These are phyloP conservation scores for Paramarasmius palmivorus DNA, from an alignment of 1,284 basidiomycete species.

Conservation along the genomic window DNA sequence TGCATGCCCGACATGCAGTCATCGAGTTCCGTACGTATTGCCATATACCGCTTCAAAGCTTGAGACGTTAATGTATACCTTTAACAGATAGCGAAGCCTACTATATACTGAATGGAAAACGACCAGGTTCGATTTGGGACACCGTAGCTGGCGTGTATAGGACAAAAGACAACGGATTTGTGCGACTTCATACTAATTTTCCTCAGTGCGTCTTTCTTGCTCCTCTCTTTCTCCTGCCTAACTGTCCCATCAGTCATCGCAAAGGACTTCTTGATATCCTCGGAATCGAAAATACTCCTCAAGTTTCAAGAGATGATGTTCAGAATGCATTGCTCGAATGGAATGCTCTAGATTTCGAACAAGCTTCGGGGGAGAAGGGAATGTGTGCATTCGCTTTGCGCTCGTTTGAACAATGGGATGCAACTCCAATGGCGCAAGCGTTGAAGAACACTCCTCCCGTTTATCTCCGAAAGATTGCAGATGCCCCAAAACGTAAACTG, in stretches of 20 bases:
- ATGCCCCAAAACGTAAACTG: conserved; percentile 41
- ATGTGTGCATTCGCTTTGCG: conserved; percentile 58
- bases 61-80: neutral
- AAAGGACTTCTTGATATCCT: conserved; percentile 52
- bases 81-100: conserved; percentile 50
- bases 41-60: no score
- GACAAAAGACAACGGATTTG: conserved; percentile 49
- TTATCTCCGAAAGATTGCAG: conserved; percentile 44
- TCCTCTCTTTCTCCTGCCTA: neutral
- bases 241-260: conserved; percentile 42
- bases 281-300: conserved; percentile 20
- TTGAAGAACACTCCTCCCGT: conserved; percentile 42
- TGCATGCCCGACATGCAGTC: conserved; percentile 57
- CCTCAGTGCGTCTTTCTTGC: conserved; percentile 46
- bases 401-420: conserved; percentile 51
- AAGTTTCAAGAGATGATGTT: conserved; percentile 37
- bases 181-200: conserved; percentile 66
- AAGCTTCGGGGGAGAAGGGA: conserved; percentile 40
- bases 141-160: conserved; percentile 52
- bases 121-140: conserved; percentile 45
- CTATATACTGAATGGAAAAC: conserved; percentile 44
- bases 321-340: conserved; percentile 41
- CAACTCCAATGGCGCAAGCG: conserved; percentile 46
- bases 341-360: conserved; percentile 54
- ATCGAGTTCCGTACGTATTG: conserved; percentile 49